Percentiles rank a stretch among this genome's conserved stretches.
Evolutionary conservation across 148 eudicot species (phyloP).

Genomic region (Rhododendron henanense): DNA sequence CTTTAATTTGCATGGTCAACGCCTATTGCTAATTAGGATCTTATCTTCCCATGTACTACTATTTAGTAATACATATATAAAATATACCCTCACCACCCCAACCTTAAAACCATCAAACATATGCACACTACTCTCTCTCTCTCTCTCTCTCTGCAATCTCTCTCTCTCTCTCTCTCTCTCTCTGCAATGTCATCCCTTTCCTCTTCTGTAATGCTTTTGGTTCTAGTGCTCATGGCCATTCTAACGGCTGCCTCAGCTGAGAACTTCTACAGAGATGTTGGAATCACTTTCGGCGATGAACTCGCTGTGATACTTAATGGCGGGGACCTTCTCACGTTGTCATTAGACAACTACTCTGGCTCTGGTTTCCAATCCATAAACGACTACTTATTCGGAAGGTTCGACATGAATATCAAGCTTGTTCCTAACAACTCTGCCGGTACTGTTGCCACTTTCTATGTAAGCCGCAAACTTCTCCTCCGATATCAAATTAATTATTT

Average conservation of each 20-base stretch:
- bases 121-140: too few relatives aligned
- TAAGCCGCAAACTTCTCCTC: background rate
- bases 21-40: background rate
- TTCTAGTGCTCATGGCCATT: background rate
- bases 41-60: background rate
- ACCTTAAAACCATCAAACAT: background rate
- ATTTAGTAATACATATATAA: background rate
- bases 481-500: too few relatives aligned
- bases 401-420: constrained; percentile 36
- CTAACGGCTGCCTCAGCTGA: constrained; percentile 2
- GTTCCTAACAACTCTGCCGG: constrained; percentile 38
- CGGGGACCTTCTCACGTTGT: constrained; percentile 18
- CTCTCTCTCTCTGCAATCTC: background rate
- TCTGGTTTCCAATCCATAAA: constrained; percentile 31
- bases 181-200: background rate
- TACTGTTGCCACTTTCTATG: constrained; percentile 34
- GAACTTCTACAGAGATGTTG: constrained; percentile 23
- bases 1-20: background rate
- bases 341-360: constrained; percentile 25
- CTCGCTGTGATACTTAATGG: constrained; percentile 13
- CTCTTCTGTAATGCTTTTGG: background rate
- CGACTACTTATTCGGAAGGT: constrained; percentile 25
- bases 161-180: background rate
- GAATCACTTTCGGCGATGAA: constrained; percentile 15
- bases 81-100: background rate